These are phyloP conservation scores for Rhizoclosmatium globosum DNA, from an alignment of 192 early-diverging fungal species.

Conservation along the genomic window DNA sequence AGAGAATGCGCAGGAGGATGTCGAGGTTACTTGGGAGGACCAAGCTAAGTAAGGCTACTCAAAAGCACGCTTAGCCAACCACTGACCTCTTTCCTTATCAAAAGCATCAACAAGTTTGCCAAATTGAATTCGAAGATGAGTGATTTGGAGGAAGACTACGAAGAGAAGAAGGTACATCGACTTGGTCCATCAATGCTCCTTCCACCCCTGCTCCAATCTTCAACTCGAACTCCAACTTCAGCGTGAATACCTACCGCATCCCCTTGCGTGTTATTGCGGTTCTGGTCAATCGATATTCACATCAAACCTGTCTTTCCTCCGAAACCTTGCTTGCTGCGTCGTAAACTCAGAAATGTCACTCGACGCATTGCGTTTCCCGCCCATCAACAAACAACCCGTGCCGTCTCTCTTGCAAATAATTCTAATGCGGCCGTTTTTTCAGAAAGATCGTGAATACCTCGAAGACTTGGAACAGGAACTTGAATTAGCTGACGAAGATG, in stretches of 20 bases:
- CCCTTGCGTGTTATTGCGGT: neutral
- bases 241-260: constrained; percentile 5
- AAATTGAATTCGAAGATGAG: constrained; percentile 82
- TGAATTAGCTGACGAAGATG: constrained; percentile 92
- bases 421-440: neutral
- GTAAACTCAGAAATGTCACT: too few relatives aligned
- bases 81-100: neutral
- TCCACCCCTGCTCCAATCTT: too few relatives aligned
- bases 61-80: too few relatives aligned
- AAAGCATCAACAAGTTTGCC: constrained; percentile 94
- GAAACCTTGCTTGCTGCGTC: too few relatives aligned
- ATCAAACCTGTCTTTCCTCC: too few relatives aligned
- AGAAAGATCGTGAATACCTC: constrained; percentile 91
- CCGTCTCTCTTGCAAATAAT: too few relatives aligned
- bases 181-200: neutral
- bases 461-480: constrained; percentile 91
- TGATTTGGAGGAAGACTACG: constrained; percentile 79
- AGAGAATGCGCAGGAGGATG: constrained; percentile 70
- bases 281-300: too few relatives aligned
- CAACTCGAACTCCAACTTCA: neutral
- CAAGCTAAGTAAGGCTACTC: constrained; percentile 52
- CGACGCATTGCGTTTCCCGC: too few relatives aligned
- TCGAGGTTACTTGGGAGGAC: constrained; percentile 96
- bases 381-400: too few relatives aligned
- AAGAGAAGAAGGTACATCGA: constrained; percentile 75